A percentile compares a stretch with the other conserved stretches of the same genome.
Conservation (phyloP, 345 rosid genomes). For the Ceriops zippeliana region DNA sequence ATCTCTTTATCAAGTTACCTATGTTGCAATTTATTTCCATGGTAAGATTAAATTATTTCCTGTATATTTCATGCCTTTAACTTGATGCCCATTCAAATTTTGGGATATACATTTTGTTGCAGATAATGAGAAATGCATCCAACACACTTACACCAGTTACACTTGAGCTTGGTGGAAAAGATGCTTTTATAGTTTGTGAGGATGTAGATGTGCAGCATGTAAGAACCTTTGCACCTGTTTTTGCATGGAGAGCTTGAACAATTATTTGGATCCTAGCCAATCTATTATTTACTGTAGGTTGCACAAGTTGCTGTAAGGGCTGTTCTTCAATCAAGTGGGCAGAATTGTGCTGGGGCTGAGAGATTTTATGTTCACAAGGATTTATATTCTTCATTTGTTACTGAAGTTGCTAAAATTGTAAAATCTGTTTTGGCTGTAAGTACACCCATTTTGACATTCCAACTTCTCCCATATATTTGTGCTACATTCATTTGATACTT, state of each 20-base stretch:
- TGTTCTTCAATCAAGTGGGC: constrained; percentile 92
- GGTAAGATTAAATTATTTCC: neutral
- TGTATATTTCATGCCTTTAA: neutral
- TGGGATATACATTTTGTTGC: constrained; percentile 31
- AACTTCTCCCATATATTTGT: neutral
- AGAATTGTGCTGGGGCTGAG: constrained; percentile 99
- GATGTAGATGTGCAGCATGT: constrained; percentile 83
- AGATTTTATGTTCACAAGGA: constrained; percentile 90
- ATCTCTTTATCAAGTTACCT: neutral
- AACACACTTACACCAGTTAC: constrained; percentile 78
- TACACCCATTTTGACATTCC: constrained; percentile 13
- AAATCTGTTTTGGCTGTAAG: constrained; percentile 94
- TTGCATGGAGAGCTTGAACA: constrained; percentile 11
- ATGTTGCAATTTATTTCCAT: neutral
- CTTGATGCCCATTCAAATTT: neutral
- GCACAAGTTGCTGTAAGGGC: constrained; percentile 96
- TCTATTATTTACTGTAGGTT: constrained; percentile 47
- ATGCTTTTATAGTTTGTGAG: constrained; percentile 88
- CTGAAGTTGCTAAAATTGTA: constrained; percentile 68
- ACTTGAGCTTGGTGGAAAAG: constrained; percentile 99
- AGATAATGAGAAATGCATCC: constrained; percentile 94
- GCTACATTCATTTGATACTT: neutral
- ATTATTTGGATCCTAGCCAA: constrained; percentile 6
- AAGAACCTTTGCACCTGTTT: constrained; percentile 20
- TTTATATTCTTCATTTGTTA: constrained; percentile 69